Evolutionary conservation across 495 filamentous ascomycete genomes (phyloP).

Genomic region (Penicillium cataractarum): DNA sequence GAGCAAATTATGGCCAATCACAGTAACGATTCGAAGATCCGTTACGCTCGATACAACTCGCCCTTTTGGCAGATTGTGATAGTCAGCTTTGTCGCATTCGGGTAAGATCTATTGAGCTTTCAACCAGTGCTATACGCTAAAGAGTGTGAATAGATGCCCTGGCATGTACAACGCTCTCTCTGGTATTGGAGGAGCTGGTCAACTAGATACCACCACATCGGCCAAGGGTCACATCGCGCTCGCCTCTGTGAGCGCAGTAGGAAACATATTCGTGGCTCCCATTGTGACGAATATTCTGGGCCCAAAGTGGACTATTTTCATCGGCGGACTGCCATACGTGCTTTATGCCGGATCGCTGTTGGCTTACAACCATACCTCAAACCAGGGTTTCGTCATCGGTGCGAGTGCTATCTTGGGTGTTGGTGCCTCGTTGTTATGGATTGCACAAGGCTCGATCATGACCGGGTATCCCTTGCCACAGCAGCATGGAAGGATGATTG

Average conservation of each 20-base stretch:
- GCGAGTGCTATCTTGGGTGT: constrained; percentile 7
- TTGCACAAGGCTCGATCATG: constrained; percentile 11
- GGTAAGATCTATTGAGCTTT: background rate
- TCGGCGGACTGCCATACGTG: constrained; percentile 8
- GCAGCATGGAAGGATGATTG: constrained; percentile 12
- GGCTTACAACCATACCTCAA: constrained; percentile 8
- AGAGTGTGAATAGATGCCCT: constrained; percentile 5
- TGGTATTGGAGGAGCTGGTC: constrained; percentile 12
- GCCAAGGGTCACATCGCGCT: constrained; percentile 13
- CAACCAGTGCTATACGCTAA: background rate
- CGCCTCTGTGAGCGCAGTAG: constrained; percentile 8
- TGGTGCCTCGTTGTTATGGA: constrained; percentile 9
- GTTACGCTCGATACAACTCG: constrained; percentile 9
- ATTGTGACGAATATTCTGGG: constrained; percentile 9
- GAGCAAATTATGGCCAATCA: background rate
- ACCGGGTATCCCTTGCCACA: constrained; percentile 11
- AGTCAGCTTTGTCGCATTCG: constrained; percentile 13
- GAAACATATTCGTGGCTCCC: constrained; percentile 8
- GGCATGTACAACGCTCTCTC: constrained; percentile 14
- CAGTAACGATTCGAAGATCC: constrained; percentile 4
- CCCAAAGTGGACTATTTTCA: constrained; percentile 10
- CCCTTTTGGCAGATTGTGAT: constrained; percentile 15
- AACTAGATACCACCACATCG: constrained; percentile 6
- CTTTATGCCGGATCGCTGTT: constrained; percentile 10
- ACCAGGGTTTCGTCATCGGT: constrained; percentile 9